These are phyloP conservation scores for Ceriops decandra DNA, from an alignment of 345 rosid species.

Conservation along the genomic window DNA sequence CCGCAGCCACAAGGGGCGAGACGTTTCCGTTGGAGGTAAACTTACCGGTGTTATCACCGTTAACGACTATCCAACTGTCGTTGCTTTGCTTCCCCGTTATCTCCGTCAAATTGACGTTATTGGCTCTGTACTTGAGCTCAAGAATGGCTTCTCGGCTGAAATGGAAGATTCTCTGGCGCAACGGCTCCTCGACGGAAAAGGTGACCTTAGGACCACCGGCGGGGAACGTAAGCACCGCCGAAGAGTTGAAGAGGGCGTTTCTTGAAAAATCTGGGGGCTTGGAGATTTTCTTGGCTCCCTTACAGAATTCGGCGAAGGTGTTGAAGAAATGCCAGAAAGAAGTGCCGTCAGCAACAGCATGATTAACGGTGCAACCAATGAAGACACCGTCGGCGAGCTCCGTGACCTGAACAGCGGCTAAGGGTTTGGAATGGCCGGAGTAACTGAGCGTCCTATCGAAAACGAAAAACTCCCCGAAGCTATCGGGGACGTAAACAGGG, in stretches of 20 bases:
- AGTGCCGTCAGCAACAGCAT: slow-evolving; percentile 83
- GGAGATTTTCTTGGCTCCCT: slow-evolving; percentile 53
- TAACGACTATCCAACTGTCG: slow-evolving; percentile 47
- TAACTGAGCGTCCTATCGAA: slow-evolving; percentile 71
- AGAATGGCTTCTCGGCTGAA: slow-evolving; percentile 71
- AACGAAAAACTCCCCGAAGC: slow-evolving; percentile 65
- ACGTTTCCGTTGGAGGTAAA: slow-evolving; percentile 30
- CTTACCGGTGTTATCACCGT: slow-evolving; percentile 41
- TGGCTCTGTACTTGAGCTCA: slow-evolving; percentile 59
- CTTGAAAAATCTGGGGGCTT: slow-evolving; percentile 68
- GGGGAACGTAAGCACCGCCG: slow-evolving; percentile 61
- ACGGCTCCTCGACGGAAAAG: slow-evolving; percentile 61
- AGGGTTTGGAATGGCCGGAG: slow-evolving; percentile 65
- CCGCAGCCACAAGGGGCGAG: not conserved
- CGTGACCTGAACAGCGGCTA: slow-evolving; percentile 79
- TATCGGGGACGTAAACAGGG: slow-evolving; percentile 52
- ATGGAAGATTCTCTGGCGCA: slow-evolving; percentile 81
- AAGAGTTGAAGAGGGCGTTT: slow-evolving; percentile 55
- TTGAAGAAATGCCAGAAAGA: slow-evolving; percentile 98
- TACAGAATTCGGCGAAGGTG: slow-evolving; percentile 62
- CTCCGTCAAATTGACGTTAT: slow-evolving; percentile 30
- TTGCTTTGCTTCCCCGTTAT: slow-evolving; percentile 45
- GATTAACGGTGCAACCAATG: slow-evolving; percentile 77
- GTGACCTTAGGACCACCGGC: slow-evolving; percentile 71
- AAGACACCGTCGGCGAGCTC: slow-evolving; percentile 72